Evolutionary conservation across 2,329 filamentous ascomycete genomes (phyloP), one percentile per base, ranked within the genome.

Genomic region (Microsporum ferrugineum): DNA sequence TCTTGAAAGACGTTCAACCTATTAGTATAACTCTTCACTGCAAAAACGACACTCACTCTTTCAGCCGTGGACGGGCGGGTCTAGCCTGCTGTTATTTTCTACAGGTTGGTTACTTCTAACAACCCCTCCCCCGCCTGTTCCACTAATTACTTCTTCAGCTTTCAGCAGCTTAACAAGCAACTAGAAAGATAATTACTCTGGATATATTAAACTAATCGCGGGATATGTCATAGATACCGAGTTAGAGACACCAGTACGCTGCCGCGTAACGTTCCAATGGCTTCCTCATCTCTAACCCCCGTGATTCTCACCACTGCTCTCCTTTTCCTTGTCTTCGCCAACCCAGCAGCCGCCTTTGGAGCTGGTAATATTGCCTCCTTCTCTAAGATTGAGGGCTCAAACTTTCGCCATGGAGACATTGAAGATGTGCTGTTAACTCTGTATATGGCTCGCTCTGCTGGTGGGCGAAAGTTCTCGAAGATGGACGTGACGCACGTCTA

Each of bases 351-450:
- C 66, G 89, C 88, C 60, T 95, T 95, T 71, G 90, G 90, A 66
- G 90, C 90, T 68, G 91, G 91, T 64, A 95, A 95, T 75, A 94
- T 95, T 72, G 89, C 88, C 47, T 85, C 87, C 62, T 82, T 89
- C 63, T 88, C 89, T 70, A 87, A 86, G 71, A 81, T 95, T 59
- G 89, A 94, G 73, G 90, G 89, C 66, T 82, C 89, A 72, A 95
- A 95, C 73, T 95, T 87, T 87, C 87, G 88, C 66, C 88, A 92
- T 81, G 88, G 88, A 70, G 91, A 96, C 74, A 95, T 96, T 69
- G 91, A 96, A 79, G 91, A 96, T 78, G 87, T 88, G 38, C 84
- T 96, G 60, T 83, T 95, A 62, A 85, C 83, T 63, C 79, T 96
- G 33, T 76, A 85, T 55, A 83, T 87, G 71, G 83, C 85, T 49